Evolutionary conservation across 495 filamentous ascomycete species (phyloP).

Genomic region (Aspergillus funiculosus): DNA sequence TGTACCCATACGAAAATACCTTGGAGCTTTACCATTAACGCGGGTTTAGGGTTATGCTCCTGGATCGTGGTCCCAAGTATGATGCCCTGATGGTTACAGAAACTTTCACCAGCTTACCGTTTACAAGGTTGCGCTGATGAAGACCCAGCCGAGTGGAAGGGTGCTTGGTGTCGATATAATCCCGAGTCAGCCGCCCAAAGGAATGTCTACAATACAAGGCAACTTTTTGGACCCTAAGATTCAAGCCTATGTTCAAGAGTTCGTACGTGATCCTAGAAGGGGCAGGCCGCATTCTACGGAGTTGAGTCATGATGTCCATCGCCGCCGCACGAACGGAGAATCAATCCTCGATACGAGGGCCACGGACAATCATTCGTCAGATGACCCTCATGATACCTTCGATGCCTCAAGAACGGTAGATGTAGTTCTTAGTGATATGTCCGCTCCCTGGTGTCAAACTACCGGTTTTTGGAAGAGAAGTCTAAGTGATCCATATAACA

Average conservation of each 20-base stretch:
- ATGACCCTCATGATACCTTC: neutral
- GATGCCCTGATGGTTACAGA: neutral
- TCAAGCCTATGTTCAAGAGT: slow-evolving; percentile 66
- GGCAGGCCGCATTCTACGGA: slow-evolving; percentile 42
- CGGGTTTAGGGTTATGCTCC: slow-evolving; percentile 76
- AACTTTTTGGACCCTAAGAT: slow-evolving; percentile 72
- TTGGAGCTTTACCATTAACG: neutral
- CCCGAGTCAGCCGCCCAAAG: slow-evolving; percentile 80
- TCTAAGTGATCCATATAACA: slow-evolving; percentile 85
- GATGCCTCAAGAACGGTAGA: slow-evolving; percentile 59
- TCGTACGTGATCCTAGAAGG: slow-evolving; percentile 59
- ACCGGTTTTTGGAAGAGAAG: slow-evolving; percentile 74
- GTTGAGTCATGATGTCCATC: slow-evolving; percentile 7
- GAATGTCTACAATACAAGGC: slow-evolving; percentile 88
- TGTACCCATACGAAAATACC: neutral
- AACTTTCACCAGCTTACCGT: slow-evolving; percentile 3
- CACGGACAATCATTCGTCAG: neutral
- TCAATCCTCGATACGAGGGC: slow-evolving; percentile 7
- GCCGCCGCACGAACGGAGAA: slow-evolving; percentile 1
- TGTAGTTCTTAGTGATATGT: slow-evolving; percentile 98
- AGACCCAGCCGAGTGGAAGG: slow-evolving; percentile 66
- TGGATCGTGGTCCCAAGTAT: slow-evolving; percentile 87
- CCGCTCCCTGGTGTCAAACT: slow-evolving; percentile 81
- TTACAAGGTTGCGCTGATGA: slow-evolving; percentile 65
- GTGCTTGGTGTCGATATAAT: slow-evolving; percentile 91